Evolutionary conservation across 116 monocot genomes (phyloP).

Genomic region (Papilionanthe hybrid): DNA sequence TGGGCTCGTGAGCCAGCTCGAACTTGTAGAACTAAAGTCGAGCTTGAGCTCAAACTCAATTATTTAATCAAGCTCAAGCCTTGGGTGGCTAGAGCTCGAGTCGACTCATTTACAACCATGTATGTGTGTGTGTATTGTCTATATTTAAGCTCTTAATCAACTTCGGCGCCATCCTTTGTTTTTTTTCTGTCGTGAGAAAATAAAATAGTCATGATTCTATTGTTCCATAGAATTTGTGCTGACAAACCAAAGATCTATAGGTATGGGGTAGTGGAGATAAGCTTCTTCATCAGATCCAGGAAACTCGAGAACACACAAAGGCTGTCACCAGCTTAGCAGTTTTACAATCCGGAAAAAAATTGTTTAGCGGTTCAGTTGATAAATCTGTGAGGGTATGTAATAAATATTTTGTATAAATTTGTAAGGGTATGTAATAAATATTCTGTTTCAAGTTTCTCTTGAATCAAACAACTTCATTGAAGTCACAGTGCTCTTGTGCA

Average conservation of each 20-base stretch:
- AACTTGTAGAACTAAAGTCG: too few species aligned
- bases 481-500: slow-evolving; percentile 1
- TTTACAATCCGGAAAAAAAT: slow-evolving; percentile 27
- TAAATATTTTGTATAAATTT: slow-evolving; percentile 15
- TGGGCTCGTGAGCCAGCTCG: too few species aligned
- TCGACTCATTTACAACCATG: too few species aligned
- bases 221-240: neutral
- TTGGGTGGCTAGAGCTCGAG: too few species aligned
- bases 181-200: neutral
- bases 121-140: neutral
- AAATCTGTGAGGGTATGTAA: slow-evolving; percentile 31
- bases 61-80: too few species aligned
- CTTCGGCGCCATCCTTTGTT: neutral
- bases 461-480: neutral
- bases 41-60: too few species aligned
- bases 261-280: slow-evolving; percentile 38
- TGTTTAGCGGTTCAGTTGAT: slow-evolving; percentile 45
- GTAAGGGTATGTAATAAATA: slow-evolving; percentile 21
- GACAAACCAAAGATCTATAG: slow-evolving; percentile 12
- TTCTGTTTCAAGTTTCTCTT: neutral
- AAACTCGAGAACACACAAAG: slow-evolving; percentile 44
- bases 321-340: slow-evolving; percentile 46
- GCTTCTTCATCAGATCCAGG: slow-evolving; percentile 38
- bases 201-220: neutral
- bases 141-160: neutral